Evolutionary conservation across 2,329 filamentous ascomycete genomes (phyloP), one percentile per base, ranked within the genome.

Genomic region (Paracorniculantispora psalliotae): DNA sequence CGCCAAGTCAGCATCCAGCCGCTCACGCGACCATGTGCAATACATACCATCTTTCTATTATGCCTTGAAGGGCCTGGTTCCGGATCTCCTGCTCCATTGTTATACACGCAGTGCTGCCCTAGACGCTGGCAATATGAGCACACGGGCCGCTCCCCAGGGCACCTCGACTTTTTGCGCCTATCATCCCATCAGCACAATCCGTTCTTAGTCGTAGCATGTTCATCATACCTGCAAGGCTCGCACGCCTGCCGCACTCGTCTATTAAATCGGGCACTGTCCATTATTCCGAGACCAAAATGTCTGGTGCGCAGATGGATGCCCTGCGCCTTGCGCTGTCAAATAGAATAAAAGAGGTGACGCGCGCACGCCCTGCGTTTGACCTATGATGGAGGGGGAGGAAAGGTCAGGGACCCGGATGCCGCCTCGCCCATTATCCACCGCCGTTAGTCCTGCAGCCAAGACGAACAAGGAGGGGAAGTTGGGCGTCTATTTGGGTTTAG

Each of bases 81-180:
- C 28, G 47, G 15, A 33, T 39, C 46, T 19, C 13, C 8, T 2
- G 35, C 52, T 2, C 44, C 43, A 19, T 54, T 52, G 8, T 73
- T 73, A 65, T 81, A 81, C 15, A 71, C 67, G 61, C 79, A 81
- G 61, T 65, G 66, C 64, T 81, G 79, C 5, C 73, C 71, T 30
- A 81, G 68, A n/a, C 79, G 73, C 33, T 73, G 69, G 67, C 79
- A 81, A 54, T 78, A 73, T 2, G 79, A 80, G 64, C 79, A 81
- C 0, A 71, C 63, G 0, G 79, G 79, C 59, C 77, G 73, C 63
- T 81, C 79, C 9, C 79, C 79, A 1, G 78, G 77, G 61, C 79
- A 81, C 67, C 75, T 75, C 30, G 77, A 75, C 65, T 81, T 81
- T 66, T 81, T 81, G 44, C 79, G 73, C 59, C 79, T 81, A 10